These are phyloP conservation scores for Cladosporium sp. DNA, from an alignment of 2,329 filamentous ascomycete species.

Conservation along the genomic window DNA sequence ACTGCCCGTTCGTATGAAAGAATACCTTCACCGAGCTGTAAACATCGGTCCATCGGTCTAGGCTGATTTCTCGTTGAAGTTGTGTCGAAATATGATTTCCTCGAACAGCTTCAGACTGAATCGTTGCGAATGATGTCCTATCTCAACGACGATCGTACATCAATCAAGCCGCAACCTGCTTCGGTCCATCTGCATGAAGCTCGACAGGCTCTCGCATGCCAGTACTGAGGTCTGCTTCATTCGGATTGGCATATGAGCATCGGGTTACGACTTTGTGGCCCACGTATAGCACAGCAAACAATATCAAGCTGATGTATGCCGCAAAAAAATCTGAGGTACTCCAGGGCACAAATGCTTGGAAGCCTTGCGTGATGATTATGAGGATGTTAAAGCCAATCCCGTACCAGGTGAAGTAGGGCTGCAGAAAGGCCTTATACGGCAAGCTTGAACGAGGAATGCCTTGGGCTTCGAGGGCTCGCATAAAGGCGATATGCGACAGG, in stretches of 20 bases:
- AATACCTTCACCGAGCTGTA: no score
- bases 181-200: not conserved
- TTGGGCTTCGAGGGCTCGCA: conserved; percentile 68
- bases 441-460: conserved; percentile 65
- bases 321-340: conserved; percentile 71
- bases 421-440: conserved; percentile 68
- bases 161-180: not conserved
- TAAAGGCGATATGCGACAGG: conserved; percentile 71
- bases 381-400: conserved; percentile 64
- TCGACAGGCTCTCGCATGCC: conserved; percentile 28
- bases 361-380: conserved; percentile 77
- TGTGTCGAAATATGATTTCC: no score
- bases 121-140: no score
- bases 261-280: conserved; percentile 68
- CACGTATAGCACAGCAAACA: conserved; percentile 69
- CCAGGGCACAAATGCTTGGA: conserved; percentile 75
- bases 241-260: conserved; percentile 43
- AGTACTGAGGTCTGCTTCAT: conserved; percentile 46
- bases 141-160: no score
- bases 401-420: conserved; percentile 73
- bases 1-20: no score
- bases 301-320: conserved; percentile 69
- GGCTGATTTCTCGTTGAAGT: no score
- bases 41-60: no score
- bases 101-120: no score